Percentiles rank a stretch among this genome's conserved stretches.
phyloP scores from a whole-genome alignment of 345 rosid genomes.

The Corchorus capsularis region DNA sequence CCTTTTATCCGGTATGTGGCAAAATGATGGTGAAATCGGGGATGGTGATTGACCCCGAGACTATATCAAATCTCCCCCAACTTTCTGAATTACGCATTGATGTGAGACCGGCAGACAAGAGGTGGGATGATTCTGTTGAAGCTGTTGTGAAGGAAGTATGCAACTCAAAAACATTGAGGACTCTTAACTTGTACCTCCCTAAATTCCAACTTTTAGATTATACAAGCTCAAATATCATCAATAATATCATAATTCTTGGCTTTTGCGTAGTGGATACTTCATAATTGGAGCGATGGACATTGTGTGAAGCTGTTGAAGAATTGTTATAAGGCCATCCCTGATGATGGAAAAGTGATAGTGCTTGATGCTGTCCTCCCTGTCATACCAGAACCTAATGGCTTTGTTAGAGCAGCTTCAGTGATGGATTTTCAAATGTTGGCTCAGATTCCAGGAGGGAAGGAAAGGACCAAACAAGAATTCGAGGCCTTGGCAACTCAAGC shows the following conservation, averaged over 20 bases:
- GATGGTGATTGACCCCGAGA: conserved; percentile 8
- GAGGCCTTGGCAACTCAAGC: background rate
- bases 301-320: too few relatives aligned
- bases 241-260: too few relatives aligned
- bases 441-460: background rate
- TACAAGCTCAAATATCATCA: too few relatives aligned
- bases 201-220: conserved; percentile 13
- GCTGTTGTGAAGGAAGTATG: conserved; percentile 23
- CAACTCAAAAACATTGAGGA: background rate
- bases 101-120: conserved; percentile 18
- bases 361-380: background rate
- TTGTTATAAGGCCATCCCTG: too few relatives aligned
- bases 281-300: conserved; percentile 48
- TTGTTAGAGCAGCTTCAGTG: background rate
- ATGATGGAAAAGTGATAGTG: conserved; percentile 33
- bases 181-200: conserved; percentile 28
- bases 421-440: conserved; percentile 7
- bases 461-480: background rate
- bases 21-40: background rate
- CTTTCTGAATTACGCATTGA: conserved; percentile 21
- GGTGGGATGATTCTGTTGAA: conserved; percentile 28
- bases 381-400: background rate
- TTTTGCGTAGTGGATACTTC: conserved; percentile 42
- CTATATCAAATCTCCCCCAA: conserved; percentile 9
- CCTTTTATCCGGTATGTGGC: conserved; percentile 2